A percentile compares a stretch with the other conserved stretches of the same genome.
Evolutionary conservation across 441 rosid genomes (phyloP).

Genomic region (Brassica hybrid): DNA sequence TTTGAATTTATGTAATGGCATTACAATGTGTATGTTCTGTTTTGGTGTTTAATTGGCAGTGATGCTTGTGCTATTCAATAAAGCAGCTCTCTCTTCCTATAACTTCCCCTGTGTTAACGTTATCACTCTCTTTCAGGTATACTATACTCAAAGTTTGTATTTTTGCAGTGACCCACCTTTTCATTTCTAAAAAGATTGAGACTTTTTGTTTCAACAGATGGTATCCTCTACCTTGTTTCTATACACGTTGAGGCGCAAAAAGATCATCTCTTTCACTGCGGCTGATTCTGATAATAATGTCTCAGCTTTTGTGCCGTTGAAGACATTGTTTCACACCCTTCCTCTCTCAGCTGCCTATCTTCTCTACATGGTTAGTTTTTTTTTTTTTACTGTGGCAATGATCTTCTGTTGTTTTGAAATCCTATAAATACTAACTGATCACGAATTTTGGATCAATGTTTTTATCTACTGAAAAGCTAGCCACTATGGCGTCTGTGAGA

Average conservation of each 20-base stretch:
- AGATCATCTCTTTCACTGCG: slow-evolving; percentile 64
- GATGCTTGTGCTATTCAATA: slow-evolving; percentile 84
- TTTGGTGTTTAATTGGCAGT: slow-evolving; percentile 47
- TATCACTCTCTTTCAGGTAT: slow-evolving; percentile 85
- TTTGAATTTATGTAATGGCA: not conserved
- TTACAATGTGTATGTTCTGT: not conserved
- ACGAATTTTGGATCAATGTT: slow-evolving; percentile 26
- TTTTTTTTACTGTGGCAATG: not conserved
- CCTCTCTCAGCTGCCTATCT: slow-evolving; percentile 83
- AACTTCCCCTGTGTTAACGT: slow-evolving; percentile 80
- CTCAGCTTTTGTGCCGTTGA: slow-evolving; percentile 58
- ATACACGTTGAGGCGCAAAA: slow-evolving; percentile 68
- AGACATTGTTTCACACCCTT: slow-evolving; percentile 74
- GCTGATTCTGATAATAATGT: slow-evolving; percentile 57
- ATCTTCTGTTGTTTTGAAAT: slow-evolving; percentile 1
- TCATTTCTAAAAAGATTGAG: not conserved
- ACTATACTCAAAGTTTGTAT: not conserved
- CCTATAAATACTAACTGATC: slow-evolving; percentile 22
- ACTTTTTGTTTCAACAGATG: slow-evolving; percentile 57
- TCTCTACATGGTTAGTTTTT: slow-evolving; percentile 76
- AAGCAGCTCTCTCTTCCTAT: slow-evolving; percentile 96
- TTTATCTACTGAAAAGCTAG: slow-evolving; percentile 71
- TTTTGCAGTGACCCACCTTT: not conserved
- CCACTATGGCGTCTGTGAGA: slow-evolving; percentile 89
- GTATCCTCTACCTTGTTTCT: slow-evolving; percentile 75